Conservation (phyloP, 2,329 filamentous ascomycete species). For the Neofusicoccum laricinum region DNA sequence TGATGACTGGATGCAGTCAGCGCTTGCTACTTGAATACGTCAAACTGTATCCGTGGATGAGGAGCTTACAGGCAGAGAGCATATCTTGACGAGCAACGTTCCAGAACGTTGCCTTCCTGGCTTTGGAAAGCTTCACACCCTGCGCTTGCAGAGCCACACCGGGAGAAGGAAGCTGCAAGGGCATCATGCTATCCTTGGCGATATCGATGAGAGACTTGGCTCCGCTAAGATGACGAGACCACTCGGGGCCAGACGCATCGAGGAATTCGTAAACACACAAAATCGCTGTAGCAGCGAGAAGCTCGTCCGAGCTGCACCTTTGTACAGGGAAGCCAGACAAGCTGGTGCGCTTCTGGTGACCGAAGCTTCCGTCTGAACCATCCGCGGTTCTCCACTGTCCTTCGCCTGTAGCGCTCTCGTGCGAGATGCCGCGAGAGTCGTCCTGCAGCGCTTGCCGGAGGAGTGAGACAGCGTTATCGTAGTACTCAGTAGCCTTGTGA, state of each 20-base stretch:
- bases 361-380: slow-evolving; percentile 18
- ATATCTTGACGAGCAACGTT: slow-evolving; percentile 66
- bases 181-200: slow-evolving; percentile 50
- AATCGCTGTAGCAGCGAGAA: slow-evolving; percentile 64
- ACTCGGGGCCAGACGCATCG: slow-evolving; percentile 62
- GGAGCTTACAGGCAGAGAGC: slow-evolving; percentile 56
- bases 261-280: slow-evolving; percentile 66
- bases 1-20: slow-evolving; percentile 46
- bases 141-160: slow-evolving; percentile 24
- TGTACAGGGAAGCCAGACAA: slow-evolving; percentile 37
- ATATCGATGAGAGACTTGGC: slow-evolving; percentile 61
- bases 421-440: slow-evolving; percentile 26
- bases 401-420: slow-evolving; percentile 23
- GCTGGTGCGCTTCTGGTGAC: slow-evolving; percentile 40
- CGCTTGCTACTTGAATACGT: not conserved
- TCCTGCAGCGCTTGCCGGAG: slow-evolving; percentile 36
- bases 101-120: slow-evolving; percentile 62
- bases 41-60: no score
- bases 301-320: slow-evolving; percentile 54
- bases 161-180: slow-evolving; percentile 42
- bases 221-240: slow-evolving; percentile 63
- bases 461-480: slow-evolving; percentile 56
- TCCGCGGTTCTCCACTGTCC: slow-evolving; percentile 16
- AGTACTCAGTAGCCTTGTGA: slow-evolving; percentile 60
- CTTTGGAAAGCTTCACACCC: slow-evolving; percentile 45